Evolutionary conservation across 495 filamentous ascomycete species (phyloP).

Genomic region (Mycothermus thermophilus): DNA sequence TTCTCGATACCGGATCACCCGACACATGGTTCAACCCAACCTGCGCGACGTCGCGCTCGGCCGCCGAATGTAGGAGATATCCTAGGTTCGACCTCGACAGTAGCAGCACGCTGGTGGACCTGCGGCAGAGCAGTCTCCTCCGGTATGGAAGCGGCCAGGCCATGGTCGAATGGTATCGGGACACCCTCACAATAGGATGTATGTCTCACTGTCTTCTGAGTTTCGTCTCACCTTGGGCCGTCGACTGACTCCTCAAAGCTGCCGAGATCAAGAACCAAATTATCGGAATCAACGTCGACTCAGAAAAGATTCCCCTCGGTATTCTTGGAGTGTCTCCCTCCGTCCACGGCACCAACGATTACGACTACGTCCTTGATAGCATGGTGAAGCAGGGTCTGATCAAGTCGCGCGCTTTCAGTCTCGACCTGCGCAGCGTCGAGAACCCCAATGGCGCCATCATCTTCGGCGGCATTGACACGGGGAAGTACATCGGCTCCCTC

Average conservation of each 20-base stretch:
- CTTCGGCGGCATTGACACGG: slow-evolving; percentile 63
- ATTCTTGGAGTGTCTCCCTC: slow-evolving; percentile 58
- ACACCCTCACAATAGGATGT: slow-evolving; percentile 28
- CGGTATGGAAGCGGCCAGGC: slow-evolving; percentile 28
- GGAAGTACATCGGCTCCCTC: slow-evolving; percentile 53
- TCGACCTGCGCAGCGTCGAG: slow-evolving; percentile 43
- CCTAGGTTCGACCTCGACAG: slow-evolving; percentile 20
- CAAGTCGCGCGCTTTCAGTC: slow-evolving; percentile 56
- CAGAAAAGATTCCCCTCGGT: slow-evolving; percentile 39
- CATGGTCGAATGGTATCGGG: slow-evolving; percentile 25
- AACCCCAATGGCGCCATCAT: slow-evolving; percentile 49
- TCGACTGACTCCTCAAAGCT: slow-evolving; percentile 6
- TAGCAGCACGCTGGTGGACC: slow-evolving; percentile 19
- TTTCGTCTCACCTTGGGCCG: not conserved
- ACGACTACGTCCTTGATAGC: slow-evolving; percentile 53
- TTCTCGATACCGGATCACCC: slow-evolving; percentile 31
- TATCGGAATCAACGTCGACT: slow-evolving; percentile 28
- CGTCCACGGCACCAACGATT: slow-evolving; percentile 34
- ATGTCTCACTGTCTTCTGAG: not conserved
- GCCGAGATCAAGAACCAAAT: slow-evolving; percentile 23
- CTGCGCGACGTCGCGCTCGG: slow-evolving; percentile 17
- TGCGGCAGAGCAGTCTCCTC: slow-evolving; percentile 14
- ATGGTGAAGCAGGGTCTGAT: slow-evolving; percentile 49
- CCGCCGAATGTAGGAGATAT: slow-evolving; percentile 14
- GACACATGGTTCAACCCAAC: slow-evolving; percentile 32